Evolutionary conservation across 2,329 filamentous ascomycete genomes (phyloP).

Genomic region (Apiospora rasikravindrae): DNA sequence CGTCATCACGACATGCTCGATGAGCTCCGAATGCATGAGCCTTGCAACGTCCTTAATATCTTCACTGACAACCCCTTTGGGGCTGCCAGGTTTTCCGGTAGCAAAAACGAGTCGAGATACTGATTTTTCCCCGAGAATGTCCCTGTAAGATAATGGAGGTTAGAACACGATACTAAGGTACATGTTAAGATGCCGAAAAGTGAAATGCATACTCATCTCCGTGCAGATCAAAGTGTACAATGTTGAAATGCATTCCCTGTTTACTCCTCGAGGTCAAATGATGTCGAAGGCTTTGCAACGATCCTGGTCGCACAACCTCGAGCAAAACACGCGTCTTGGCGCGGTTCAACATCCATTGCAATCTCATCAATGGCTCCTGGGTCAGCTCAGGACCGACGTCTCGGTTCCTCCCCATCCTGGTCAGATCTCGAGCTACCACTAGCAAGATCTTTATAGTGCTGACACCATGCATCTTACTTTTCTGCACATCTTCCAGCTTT

Average conservation of each 20-base stretch:
- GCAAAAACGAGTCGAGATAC: not conserved
- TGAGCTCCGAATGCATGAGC: not conserved
- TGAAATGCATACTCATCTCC: not conserved
- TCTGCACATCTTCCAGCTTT: not conserved
- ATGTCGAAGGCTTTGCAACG: not conserved
- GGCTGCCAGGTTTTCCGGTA: not conserved
- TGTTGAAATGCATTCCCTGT: not conserved
- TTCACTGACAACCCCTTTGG: not conserved
- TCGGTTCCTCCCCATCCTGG: slow-evolving; percentile 1
- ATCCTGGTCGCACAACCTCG: slow-evolving; percentile 8
- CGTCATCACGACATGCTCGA: slow-evolving; percentile 9
- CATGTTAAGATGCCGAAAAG: not conserved
- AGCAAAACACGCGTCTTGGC: not conserved
- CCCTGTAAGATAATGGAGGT: not conserved
- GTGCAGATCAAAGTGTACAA: slow-evolving; percentile 5
- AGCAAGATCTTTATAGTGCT: slow-evolving; percentile 13
- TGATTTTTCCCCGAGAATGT: not conserved
- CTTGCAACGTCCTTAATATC: not conserved
- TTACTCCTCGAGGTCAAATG: not conserved
- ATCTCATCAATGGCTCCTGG: not conserved
- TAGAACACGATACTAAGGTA: not conserved
- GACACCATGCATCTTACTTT: not conserved
- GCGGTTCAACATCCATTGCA: not conserved
- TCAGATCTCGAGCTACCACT: not conserved
- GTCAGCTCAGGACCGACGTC: not conserved